Evolutionary conservation across 2,329 filamentous ascomycete genomes (phyloP).

Genomic region (Diaporthe eres): DNA sequence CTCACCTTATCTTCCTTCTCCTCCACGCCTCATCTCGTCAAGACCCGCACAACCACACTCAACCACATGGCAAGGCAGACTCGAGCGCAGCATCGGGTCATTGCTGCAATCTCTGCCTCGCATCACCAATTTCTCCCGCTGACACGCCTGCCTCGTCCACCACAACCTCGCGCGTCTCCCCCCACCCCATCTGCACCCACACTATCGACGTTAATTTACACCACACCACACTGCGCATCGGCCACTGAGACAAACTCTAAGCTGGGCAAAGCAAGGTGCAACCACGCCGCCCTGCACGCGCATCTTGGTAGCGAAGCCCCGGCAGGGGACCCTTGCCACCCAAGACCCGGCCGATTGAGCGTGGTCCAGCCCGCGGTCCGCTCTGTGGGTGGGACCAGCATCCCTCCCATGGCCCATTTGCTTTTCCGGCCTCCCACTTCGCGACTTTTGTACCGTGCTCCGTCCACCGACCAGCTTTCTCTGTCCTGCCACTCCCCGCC

Average conservation of each 20-base stretch:
- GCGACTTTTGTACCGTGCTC: slow-evolving; percentile 27
- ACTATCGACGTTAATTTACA: slow-evolving; percentile 17
- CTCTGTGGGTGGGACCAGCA: slow-evolving; percentile 26
- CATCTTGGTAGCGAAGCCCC: slow-evolving; percentile 9
- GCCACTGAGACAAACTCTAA: slow-evolving; percentile 31
- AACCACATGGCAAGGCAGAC: slow-evolving; percentile 30
- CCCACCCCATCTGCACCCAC: background rate
- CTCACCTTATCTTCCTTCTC: slow-evolving; percentile 35
- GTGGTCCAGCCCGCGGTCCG: slow-evolving; percentile 29
- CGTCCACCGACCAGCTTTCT: slow-evolving; percentile 25
- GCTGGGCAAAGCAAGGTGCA: slow-evolving; percentile 14
- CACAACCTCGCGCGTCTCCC: slow-evolving; percentile 20
- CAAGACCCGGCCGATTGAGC: slow-evolving; percentile 18
- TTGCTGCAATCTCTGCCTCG: slow-evolving; percentile 26
- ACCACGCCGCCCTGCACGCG: slow-evolving; percentile 19
- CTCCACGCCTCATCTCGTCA: slow-evolving; percentile 35
- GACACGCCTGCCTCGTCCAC: background rate
- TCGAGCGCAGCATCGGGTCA: slow-evolving; percentile 9
- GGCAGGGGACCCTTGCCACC: slow-evolving; percentile 24
- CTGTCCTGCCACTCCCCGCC: slow-evolving; percentile 13
- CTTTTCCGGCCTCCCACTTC: slow-evolving; percentile 24
- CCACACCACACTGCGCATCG: slow-evolving; percentile 18
- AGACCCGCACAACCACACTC: background rate
- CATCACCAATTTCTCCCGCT: slow-evolving; percentile 22
- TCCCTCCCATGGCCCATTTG: slow-evolving; percentile 28